Evolutionary conservation across 805 yeast species (phyloP).

Genomic region (Wickerhamomyces bovis): DNA sequence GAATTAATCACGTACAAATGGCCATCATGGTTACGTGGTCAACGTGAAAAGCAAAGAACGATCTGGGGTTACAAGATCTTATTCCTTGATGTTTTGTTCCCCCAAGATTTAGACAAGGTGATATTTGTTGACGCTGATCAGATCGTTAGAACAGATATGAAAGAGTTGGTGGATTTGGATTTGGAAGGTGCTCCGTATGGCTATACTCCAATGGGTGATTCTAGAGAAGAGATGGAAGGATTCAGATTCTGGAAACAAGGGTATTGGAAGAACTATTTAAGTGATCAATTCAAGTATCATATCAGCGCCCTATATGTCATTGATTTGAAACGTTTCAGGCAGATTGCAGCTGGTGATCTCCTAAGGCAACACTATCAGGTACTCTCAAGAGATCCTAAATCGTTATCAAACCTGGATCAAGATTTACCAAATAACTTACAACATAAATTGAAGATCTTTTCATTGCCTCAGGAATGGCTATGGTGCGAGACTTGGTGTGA

Average conservation of each 20-base stretch:
- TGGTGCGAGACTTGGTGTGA: constrained; percentile 96
- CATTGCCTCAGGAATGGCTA: constrained; percentile 78
- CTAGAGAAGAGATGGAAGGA: constrained; percentile 74
- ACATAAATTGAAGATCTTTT: constrained; percentile 53
- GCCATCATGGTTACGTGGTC: constrained; percentile 87
- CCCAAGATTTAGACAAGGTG: constrained; percentile 65
- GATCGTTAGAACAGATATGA: constrained; percentile 67
- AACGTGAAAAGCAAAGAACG: constrained; percentile 69
- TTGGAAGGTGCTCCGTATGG: constrained; percentile 82
- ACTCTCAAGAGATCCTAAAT: constrained; percentile 70
- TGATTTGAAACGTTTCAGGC: constrained; percentile 64
- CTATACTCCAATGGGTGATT: constrained; percentile 81
- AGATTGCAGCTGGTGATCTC: constrained; percentile 67
- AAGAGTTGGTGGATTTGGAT: constrained; percentile 62
- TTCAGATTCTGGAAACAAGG: constrained; percentile 91
- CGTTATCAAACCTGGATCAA: constrained; percentile 82
- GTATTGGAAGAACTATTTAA: constrained; percentile 69
- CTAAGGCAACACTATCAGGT: constrained; percentile 81
- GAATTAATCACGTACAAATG: constrained; percentile 82
- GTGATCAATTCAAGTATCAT: constrained; percentile 53
- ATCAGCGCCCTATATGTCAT: constrained; percentile 82
- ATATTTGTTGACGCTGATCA: constrained; percentile 87
- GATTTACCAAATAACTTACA: constrained; percentile 92
- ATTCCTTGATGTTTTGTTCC: constrained; percentile 83
- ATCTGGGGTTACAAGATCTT: constrained; percentile 87